Conservation (phyloP, 768 basidiomycete genomes). For the Pisolithus sp. region DNA sequence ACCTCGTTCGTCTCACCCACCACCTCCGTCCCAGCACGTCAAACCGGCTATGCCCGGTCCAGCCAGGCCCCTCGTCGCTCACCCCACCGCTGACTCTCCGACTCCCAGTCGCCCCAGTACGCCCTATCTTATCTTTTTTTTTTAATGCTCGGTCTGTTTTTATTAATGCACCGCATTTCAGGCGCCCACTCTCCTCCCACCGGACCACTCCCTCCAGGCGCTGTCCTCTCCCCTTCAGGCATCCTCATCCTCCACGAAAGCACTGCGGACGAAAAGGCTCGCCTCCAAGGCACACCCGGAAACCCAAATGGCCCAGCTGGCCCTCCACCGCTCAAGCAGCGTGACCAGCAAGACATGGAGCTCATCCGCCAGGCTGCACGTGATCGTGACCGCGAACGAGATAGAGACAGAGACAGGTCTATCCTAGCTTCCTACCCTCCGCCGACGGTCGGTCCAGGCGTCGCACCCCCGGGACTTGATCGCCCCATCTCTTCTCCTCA, state of each 20-base stretch:
- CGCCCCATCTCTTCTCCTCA: slow-evolving; percentile 14
- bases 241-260: slow-evolving; percentile 26
- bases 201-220: slow-evolving; percentile 6
- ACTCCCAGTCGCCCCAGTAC: slow-evolving; percentile 3
- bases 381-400: slow-evolving; percentile 21
- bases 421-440: neutral
- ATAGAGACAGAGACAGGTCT: slow-evolving; percentile 9
- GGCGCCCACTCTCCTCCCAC: slow-evolving; percentile 24
- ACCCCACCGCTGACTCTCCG: neutral
- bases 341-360: slow-evolving; percentile 24
- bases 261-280: slow-evolving; percentile 24
- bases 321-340: slow-evolving; percentile 15
- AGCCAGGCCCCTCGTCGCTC: slow-evolving; percentile 13
- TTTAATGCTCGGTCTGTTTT: no score
- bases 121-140: neutral
- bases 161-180: slow-evolving; percentile 4
- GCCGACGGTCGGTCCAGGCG: slow-evolving; percentile 11
- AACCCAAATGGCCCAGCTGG: slow-evolving; percentile 1
- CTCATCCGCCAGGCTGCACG: slow-evolving; percentile 18
- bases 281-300: slow-evolving; percentile 9
- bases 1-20: slow-evolving; percentile 20
- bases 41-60: slow-evolving; percentile 29
- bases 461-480: slow-evolving; percentile 10
- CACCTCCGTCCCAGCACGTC: slow-evolving; percentile 22
- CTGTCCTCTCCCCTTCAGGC: slow-evolving; percentile 20